Base-by-base conservation (phyloP, 2,329 filamentous ascomycete species). In the Xylaria sp. region DNA sequence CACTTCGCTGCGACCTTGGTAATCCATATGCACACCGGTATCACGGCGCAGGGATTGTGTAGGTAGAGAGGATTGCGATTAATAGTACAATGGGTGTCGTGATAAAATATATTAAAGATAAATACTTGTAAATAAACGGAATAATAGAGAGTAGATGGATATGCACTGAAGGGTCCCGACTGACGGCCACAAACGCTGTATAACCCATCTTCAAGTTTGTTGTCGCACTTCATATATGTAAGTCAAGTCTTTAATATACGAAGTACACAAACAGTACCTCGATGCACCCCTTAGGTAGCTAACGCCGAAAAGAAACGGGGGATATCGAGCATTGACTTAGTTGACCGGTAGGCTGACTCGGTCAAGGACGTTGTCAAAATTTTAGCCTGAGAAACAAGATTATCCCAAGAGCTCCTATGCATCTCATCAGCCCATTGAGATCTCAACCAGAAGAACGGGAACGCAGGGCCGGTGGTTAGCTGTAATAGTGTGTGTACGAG, bases 361-460 rank as follows among this genome's bases (percentile, higher is more conserved):
- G 61, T 61, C 49, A 54, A 35, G 39, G 44, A 54, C 23, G 39
- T 44, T 34, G 42, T 42, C 9, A 9, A 46, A 30, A 16, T 16
- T 16, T 16, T 11, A 18, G 52, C 44, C 35, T 34, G 10, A 53
- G 18, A 50, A 13, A 42, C 42, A 53, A 30, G 23, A 44, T n/a
- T 55, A 60, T 49, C 37, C 55, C 37, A 52, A n/a, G 16, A 16
- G 16, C 57, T 56, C 46, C 23, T 59, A 54, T 61, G 48, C 51
- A 54, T 46, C 59, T 52, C 6, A 23, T 11, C 47, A 9, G 47
- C 59, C 50, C 23, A 57, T 57, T 13, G 47, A 23, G 47, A 49
- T 49, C 53, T 44, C 18, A 63, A 37, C 61, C 59, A 61, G 23
- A 58, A 54, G 47, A 49, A 54, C 53, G 37, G 59, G 51, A 61